phyloP scores from a whole-genome alignment of 75 land plant genomes.

The Pinus albicaulis region DNA sequence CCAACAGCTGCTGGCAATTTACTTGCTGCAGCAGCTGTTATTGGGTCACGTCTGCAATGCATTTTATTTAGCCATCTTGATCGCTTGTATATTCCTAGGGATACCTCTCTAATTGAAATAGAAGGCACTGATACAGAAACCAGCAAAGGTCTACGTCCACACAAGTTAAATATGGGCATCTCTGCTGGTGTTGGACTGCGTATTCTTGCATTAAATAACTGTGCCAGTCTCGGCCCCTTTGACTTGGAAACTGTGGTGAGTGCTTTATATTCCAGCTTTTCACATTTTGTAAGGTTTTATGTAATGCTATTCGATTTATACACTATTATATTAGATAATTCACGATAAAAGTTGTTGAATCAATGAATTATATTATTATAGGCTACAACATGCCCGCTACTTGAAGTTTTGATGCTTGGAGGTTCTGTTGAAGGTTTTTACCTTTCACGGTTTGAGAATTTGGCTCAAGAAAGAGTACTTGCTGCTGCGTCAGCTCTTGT shows the following conservation, averaged over 20 bases:
- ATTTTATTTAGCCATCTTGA: constrained; percentile 44
- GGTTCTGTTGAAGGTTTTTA: constrained; percentile 32
- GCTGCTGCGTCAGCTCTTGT: constrained; percentile 25
- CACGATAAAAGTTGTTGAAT: background rate
- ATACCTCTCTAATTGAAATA: constrained; percentile 7
- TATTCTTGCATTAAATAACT: constrained; percentile 36
- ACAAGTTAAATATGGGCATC: constrained; percentile 7
- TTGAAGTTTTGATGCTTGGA: constrained; percentile 31
- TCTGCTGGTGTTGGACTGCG: constrained; percentile 22
- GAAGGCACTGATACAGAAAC: constrained; percentile 1
- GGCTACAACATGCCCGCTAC: constrained; percentile 26
- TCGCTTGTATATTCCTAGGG: constrained; percentile 29
- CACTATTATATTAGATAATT: background rate
- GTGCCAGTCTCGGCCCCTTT: constrained; percentile 24
- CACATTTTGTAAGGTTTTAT: background rate
- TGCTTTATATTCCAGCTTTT: background rate
- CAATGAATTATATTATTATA: constrained; percentile 11
- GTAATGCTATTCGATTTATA: background rate
- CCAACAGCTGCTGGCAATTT: constrained; percentile 37
- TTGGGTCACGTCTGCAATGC: constrained; percentile 32
- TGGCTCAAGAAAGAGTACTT: constrained; percentile 14
- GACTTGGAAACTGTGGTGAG: constrained; percentile 35
- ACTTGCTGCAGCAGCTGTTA: constrained; percentile 36
- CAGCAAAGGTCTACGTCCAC: background rate
- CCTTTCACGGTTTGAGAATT: constrained; percentile 14